Base-by-base conservation (phyloP, 2,329 filamentous ascomycete genomes). In the Penicillium sp. region DNA sequence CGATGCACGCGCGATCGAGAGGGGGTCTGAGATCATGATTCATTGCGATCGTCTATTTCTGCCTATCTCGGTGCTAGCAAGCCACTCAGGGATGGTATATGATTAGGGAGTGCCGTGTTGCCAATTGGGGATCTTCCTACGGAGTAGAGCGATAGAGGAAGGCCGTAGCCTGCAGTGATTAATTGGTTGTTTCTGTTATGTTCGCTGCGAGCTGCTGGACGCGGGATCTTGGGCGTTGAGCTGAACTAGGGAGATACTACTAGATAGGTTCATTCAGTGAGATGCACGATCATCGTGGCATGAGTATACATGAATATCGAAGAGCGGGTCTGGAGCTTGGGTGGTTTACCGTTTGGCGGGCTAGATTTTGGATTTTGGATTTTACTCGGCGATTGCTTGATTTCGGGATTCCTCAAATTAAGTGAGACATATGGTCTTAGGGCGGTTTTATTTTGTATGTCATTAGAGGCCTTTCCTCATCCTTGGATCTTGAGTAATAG, bases 1-100 rank as follows among this genome's bases (percentile, higher is more conserved):
- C 15, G 24, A 54, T 44, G 37, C 44, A 57, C 15, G n/a, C 22
- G 49, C 30, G 49, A 53, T 50, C 53, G 37, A 55, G 47, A 33
- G 51, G 49, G 53, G 53, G 47, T 33, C 62, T 60, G 55, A 61
- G 60, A 60, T 60, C 64, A 63, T 49, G 30, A 51, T 64, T 68
- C 61, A 64, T 58, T 59, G 22, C 47, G 63, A 68, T 68, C 68
- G 68, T 70, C 63, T 70, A 69, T 56, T 70, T 62, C 50, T 67
- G 59, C 66, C 68, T 12, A 63, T 66, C 59, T 60, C 10, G 59
- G 58, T 56, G 3, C 50, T 55, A 38, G 60, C 6, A 24, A 28
- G 33, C 35, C 44, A 22, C 10, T 22, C 24, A 26, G 10, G 12
- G 56, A 50, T 40, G 49, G 30, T 2, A 17, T 45, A 45, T 28